Conservation (phyloP, 2,329 filamentous ascomycete genomes). For the Neofusicoccum laricinum region DNA sequence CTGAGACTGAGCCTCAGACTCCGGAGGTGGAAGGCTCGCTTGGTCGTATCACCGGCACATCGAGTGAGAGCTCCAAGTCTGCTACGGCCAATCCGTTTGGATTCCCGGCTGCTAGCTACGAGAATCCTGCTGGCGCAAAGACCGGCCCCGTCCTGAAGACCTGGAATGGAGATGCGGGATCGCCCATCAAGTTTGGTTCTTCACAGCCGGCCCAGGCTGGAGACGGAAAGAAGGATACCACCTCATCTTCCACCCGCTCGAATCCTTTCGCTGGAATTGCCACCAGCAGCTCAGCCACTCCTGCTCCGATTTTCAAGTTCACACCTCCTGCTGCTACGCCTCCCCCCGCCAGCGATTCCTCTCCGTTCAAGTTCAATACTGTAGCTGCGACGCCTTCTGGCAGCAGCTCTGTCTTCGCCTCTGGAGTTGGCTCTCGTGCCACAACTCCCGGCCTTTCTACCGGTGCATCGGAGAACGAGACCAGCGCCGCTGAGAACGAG, state of each 20-base stretch:
- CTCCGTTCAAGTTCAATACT: conserved; percentile 17
- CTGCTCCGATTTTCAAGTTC: conserved; percentile 8
- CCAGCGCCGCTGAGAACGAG: conserved; percentile 24
- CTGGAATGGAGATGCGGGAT: conserved; percentile 13
- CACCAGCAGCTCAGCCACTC: background rate
- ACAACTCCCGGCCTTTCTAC: conserved; percentile 26
- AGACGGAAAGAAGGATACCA: background rate
- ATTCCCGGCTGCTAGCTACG: conserved; percentile 6
- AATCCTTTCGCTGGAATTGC: conserved; percentile 27
- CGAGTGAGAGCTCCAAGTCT: background rate
- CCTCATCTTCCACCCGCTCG: background rate
- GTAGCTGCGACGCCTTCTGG: conserved; percentile 5
- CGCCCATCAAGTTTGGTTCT: conserved; percentile 16
- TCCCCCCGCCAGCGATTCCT: conserved; percentile 5
- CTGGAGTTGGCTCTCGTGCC: conserved; percentile 29
- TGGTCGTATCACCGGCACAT: conserved; percentile 6
- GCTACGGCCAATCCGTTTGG: background rate
- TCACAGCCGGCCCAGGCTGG: conserved; percentile 7
- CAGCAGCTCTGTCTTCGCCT: conserved; percentile 16
- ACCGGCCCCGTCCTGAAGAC: conserved; percentile 11
- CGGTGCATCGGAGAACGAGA: conserved; percentile 30
- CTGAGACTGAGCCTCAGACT: background rate
- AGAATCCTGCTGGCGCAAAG: background rate
- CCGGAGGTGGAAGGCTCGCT: background rate
- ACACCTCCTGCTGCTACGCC: conserved; percentile 1